Conservation (phyloP, 495 filamentous ascomycete species). For the Penicillium pulvis region DNA sequence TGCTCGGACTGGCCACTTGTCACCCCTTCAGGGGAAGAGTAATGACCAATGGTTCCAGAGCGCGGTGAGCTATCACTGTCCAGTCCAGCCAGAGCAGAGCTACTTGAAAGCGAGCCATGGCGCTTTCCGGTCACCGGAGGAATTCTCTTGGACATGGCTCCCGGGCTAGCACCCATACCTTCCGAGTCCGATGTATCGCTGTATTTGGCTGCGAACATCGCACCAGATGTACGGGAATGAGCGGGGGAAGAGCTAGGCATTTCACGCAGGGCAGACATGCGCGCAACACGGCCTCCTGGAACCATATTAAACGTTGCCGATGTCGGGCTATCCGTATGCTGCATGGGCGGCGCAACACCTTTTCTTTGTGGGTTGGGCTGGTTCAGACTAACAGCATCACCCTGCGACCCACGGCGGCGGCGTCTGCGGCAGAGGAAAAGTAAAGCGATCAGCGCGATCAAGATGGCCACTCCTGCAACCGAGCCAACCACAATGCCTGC, state of each 20-base stretch:
- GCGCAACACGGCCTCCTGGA: conserved; percentile 85
- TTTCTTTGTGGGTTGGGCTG: conserved; percentile 79
- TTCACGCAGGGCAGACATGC: conserved; percentile 92
- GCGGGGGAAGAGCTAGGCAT: conserved; percentile 62
- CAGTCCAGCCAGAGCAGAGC: conserved; percentile 68
- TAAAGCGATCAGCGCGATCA: conserved; percentile 63
- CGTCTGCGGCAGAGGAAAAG: conserved; percentile 60
- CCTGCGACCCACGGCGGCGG: conserved; percentile 60
- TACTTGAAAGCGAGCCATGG: conserved; percentile 87
- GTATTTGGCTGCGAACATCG: conserved; percentile 47
- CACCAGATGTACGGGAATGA: conserved; percentile 45
- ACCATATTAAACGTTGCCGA: conserved; percentile 67
- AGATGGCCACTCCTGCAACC: conserved; percentile 67
- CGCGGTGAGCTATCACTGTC: conserved; percentile 75
- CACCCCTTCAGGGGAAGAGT: conserved; percentile 80
- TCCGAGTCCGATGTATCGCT: conserved; percentile 81
- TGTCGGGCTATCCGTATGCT: conserved; percentile 43
- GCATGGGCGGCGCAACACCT: conserved; percentile 51
- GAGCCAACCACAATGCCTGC: conserved; percentile 89
- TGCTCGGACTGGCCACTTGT: conserved; percentile 94
- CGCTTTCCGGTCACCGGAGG: conserved; percentile 70
- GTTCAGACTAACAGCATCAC: conserved; percentile 71
- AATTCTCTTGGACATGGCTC: conserved; percentile 63
- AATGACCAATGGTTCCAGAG: conserved; percentile 69
- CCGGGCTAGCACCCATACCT: conserved; percentile 76